phyloP scores from a whole-genome alignment of 2,329 filamentous ascomycete species.

The Apiospora phragmitis region DNA sequence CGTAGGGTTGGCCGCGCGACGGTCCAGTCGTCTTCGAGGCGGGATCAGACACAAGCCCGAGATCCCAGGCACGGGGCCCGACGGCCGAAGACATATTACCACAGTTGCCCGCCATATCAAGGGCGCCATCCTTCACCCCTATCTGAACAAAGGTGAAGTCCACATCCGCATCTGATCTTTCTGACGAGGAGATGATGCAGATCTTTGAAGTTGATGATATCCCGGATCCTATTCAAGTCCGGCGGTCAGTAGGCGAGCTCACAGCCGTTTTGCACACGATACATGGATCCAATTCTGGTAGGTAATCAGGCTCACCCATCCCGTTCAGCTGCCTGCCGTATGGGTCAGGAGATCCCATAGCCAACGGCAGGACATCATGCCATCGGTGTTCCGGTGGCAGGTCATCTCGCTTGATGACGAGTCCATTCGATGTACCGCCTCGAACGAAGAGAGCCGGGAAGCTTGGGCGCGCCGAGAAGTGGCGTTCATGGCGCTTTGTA shows the following conservation, averaged over 20 bases:
- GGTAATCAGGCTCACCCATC: constrained; percentile 47
- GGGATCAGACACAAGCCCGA: constrained; percentile 41
- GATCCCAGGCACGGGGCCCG: constrained; percentile 59
- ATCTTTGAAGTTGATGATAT: constrained; percentile 57
- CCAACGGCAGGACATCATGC: constrained; percentile 25
- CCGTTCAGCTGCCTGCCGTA: constrained; percentile 72
- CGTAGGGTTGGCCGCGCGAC: constrained; percentile 8
- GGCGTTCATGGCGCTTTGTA: neutral
- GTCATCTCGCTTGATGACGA: constrained; percentile 34
- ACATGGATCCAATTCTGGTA: neutral
- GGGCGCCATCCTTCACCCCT: constrained; percentile 49
- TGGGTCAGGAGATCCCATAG: constrained; percentile 47
- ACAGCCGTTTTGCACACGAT: neutral
- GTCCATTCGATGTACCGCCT: constrained; percentile 32
- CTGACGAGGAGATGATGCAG: constrained; percentile 60
- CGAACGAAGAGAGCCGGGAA: constrained; percentile 42
- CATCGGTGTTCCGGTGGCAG: constrained; percentile 39
- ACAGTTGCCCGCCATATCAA: constrained; percentile 61
- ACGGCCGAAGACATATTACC: constrained; percentile 60
- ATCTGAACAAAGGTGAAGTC: constrained; percentile 46
- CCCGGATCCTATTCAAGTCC: constrained; percentile 1
- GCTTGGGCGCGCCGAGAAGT: neutral
- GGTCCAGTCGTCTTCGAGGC: neutral
- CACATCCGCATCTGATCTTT: constrained; percentile 32
- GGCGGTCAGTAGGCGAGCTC: neutral